phyloP scores from a whole-genome alignment of 176 grass and related monocot species.

The Phoenix roebelenii region DNA sequence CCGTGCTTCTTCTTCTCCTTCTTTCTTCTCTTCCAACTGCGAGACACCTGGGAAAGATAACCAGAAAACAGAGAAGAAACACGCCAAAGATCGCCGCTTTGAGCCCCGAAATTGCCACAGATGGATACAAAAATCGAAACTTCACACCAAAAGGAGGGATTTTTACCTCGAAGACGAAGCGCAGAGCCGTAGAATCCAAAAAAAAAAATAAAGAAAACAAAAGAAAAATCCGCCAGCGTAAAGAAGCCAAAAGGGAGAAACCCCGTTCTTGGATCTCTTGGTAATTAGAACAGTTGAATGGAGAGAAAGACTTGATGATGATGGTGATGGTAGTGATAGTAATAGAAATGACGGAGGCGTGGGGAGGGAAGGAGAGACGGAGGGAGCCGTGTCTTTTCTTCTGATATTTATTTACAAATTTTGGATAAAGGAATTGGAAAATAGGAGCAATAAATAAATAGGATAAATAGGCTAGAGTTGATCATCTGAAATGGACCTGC shows the following conservation, averaged over 20 bases:
- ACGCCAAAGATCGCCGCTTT: conserved; percentile 5
- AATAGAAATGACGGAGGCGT: not conserved
- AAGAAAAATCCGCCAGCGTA: not conserved
- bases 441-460: no score
- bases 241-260: no score
- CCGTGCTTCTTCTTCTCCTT: no score
- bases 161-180: not conserved
- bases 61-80: not conserved
- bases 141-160: not conserved
- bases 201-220: no score
- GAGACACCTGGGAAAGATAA: not conserved
- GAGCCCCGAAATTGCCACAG: not conserved
- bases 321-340: no score
- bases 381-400: not conserved
- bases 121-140: not conserved
- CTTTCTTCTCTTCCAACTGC: no score
- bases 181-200: not conserved
- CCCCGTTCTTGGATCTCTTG: not conserved
- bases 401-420: no score
- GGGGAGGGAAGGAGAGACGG: not conserved
- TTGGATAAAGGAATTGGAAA: no score
- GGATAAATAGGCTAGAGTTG: no score
- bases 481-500: no score
- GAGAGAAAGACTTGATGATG: no score
- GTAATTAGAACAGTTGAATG: no score